Conservation (phyloP, 805 yeast species). For the Grigorovia humatica region DNA sequence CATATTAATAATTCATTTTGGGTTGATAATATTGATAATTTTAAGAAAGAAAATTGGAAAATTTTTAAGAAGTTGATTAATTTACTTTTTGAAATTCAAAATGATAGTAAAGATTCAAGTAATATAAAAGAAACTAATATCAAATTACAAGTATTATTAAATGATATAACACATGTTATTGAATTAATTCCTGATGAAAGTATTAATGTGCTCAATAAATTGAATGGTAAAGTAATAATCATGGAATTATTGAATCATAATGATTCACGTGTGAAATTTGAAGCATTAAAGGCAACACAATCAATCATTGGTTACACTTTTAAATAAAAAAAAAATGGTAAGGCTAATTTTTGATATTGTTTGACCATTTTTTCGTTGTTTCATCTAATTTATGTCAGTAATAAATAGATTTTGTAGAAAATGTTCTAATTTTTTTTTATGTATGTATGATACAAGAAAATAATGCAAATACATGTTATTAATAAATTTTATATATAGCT, state of each 20-base stretch:
- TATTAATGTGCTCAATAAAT: conserved; percentile 39
- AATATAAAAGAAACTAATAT: conserved; percentile 20
- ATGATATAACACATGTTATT: conserved; percentile 55
- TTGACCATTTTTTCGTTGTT: neutral
- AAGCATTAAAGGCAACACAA: conserved; percentile 94
- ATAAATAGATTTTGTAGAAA: too few species aligned
- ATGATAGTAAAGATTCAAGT: conserved; percentile 25
- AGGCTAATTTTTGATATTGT: neutral
- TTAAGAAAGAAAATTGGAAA: conserved; percentile 71
- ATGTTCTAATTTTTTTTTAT: too few species aligned
- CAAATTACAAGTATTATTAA: conserved; percentile 52
- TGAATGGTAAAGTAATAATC: conserved; percentile 62
- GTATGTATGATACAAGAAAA: too few species aligned
- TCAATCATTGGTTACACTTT: conserved; percentile 78
- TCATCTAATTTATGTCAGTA: neutral
- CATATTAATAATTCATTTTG: conserved; percentile 84
- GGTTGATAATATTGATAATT: conserved; percentile 67
- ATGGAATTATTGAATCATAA: conserved; percentile 76
- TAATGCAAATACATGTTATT: too few species aligned
- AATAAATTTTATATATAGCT: too few species aligned
- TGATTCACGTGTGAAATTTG: conserved; percentile 83
- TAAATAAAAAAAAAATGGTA: conserved; percentile 4
- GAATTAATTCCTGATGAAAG: conserved; percentile 50
- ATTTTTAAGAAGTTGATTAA: conserved; percentile 51
- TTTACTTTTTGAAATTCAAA: conserved; percentile 33